Percentiles rank a stretch among this genome's conserved stretches.
phyloP scores from a whole-genome alignment of 805 yeast genomes.

The Saccharomycopsis oosterbeekiorum region DNA sequence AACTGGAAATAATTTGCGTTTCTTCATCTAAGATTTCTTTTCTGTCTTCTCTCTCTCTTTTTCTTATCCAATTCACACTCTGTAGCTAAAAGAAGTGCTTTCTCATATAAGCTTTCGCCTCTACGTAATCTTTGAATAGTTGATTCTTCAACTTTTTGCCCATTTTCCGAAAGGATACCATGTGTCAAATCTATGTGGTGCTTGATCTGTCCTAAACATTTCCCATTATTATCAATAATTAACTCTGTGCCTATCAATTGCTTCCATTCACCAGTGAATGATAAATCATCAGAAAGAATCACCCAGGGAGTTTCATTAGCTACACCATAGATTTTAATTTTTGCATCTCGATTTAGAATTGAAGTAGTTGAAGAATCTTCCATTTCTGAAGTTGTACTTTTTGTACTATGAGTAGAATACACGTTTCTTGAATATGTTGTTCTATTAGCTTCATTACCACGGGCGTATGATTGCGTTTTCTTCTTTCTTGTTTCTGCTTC shows the following conservation, averaged over 20 bases:
- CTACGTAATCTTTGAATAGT: not conserved
- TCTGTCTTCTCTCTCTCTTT: not conserved
- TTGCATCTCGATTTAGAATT: conserved; percentile 22
- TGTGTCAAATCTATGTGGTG: conserved; percentile 9
- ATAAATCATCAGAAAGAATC: conserved; percentile 40
- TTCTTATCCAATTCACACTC: not conserved
- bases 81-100: not conserved
- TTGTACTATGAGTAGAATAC: not conserved
- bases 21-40: not conserved
- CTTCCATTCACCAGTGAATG: conserved; percentile 71
- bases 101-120: not conserved
- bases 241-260: conserved; percentile 71
- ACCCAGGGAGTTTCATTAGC: conserved; percentile 46
- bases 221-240: conserved; percentile 24
- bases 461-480: not conserved
- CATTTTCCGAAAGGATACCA: conserved; percentile 5
- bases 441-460: not conserved
- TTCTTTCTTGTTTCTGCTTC: not conserved
- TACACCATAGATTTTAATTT: conserved; percentile 47
- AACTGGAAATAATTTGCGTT: not conserved
- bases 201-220: conserved; percentile 15
- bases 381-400: not conserved
- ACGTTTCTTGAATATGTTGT: not conserved
- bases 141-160: not conserved
- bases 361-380: not conserved